Percentiles rank a stretch among this genome's conserved stretches.
These are phyloP conservation scores for Myriosclerotinia curreyana DNA, from an alignment of 2,329 filamentous ascomycete species.

Conservation along the genomic window DNA sequence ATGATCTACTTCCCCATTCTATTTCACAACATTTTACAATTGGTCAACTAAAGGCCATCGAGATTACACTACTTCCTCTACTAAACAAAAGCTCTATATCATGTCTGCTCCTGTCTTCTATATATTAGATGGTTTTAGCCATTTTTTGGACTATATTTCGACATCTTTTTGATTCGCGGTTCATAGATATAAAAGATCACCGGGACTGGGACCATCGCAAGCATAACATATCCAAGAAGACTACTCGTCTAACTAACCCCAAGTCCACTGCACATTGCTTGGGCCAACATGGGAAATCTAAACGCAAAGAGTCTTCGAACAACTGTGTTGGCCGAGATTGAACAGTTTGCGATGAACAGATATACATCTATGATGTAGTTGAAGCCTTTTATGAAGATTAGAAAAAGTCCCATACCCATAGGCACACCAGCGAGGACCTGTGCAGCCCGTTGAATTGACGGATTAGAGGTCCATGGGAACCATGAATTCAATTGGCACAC, in stretches of 20 bases:
- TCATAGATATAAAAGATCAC: constrained; percentile 61
- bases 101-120: not conserved
- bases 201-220: constrained; percentile 57
- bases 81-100: not conserved
- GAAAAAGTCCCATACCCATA: constrained; percentile 66
- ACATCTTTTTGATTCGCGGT: constrained; percentile 47
- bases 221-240: constrained; percentile 58
- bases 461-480: constrained; percentile 64
- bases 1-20: not conserved
- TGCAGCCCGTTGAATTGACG: constrained; percentile 60
- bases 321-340: constrained; percentile 78
- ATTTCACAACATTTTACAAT: not conserved
- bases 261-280: constrained; percentile 63
- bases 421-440: constrained; percentile 58
- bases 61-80: not conserved
- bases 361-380: constrained; percentile 64
- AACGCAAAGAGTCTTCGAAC: constrained; percentile 74
- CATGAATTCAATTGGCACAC: constrained; percentile 65
- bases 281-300: constrained; percentile 74
- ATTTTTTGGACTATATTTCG: constrained; percentile 22
- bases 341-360: constrained; percentile 61
- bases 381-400: not conserved
- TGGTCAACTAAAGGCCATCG: not conserved
- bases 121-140: not conserved
- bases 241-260: constrained; percentile 61